Base-by-base conservation (phyloP, 2,329 filamentous ascomycete genomes). In the Penicillium hordei region DNA sequence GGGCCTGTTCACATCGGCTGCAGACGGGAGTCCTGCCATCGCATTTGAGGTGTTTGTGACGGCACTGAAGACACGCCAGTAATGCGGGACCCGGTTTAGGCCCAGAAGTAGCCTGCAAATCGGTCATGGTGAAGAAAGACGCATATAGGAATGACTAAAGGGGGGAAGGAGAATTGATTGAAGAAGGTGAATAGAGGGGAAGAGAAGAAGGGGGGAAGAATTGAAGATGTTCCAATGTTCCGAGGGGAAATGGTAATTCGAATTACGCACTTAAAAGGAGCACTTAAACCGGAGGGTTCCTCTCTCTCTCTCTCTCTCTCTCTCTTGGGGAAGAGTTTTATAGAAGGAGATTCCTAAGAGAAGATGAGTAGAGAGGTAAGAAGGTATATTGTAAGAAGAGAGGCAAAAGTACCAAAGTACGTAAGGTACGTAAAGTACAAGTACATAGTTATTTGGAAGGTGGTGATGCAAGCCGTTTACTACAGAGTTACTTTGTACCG, bases 41-140 rank as follows among this genome's bases (percentile, higher is more conserved):
- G 70, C 89, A 93, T 71, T 91, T 93, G 48, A 92, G 81, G 72
- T 93, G 90, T 68, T 90, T 80, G 52, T 77, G 76, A 34, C 81
- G 75, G 62, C 81, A 83, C 36, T 74, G 70, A 29, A 78, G 70
- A 77, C 66, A 86, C 58, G 69, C 83, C 68, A 69, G 78, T 64
- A 63, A 80, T 12, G 75, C 74, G 2, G 75, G 75, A 19, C 70
- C 71, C 3, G 69, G 56, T 46, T 59, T 58, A 54, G 70, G 70
- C n/a, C 64, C 59, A 39, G 63, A 40, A 48, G 53, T 46, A 34
- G 63, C 57, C 46, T 65, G 69, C 40, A 66, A 63, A 48, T 69
- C 67, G 39, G 63, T 65, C 72, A 74, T 73, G 48, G 55, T 54
- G 55, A 58, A 42, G 13, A 39, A 27, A 49, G 21, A 54, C 12